A percentile compares a stretch with the other conserved stretches of the same genome.
These are phyloP conservation scores for Suillus plorans DNA, from an alignment of 768 basidiomycete genomes.

Conservation along the genomic window DNA sequence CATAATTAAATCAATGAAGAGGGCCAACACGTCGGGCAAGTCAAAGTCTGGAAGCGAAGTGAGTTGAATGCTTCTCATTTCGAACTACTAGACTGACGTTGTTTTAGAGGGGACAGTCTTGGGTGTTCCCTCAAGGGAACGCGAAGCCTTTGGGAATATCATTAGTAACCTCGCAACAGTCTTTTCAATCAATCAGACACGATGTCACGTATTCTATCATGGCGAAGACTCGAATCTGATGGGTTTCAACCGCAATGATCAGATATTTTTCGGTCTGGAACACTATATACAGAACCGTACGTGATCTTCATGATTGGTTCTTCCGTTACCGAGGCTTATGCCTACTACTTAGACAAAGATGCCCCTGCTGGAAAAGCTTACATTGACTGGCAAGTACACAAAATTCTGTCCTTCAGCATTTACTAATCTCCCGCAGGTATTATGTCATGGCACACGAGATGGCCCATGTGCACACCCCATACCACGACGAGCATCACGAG, in stretches of 20 bases:
- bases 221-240: slow-evolving; percentile 11
- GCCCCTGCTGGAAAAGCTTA: not conserved
- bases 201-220: slow-evolving; percentile 15
- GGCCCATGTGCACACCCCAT: slow-evolving; percentile 22
- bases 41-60: slow-evolving; percentile 4
- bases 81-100: not conserved
- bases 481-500: slow-evolving; percentile 29
- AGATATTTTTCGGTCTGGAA: slow-evolving; percentile 15
- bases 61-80: not conserved
- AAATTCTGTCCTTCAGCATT: not conserved
- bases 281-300: slow-evolving; percentile 14
- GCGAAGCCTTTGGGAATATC: slow-evolving; percentile 10
- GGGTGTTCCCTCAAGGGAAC: slow-evolving; percentile 1
- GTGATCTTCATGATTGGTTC: not conserved
- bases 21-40: not conserved
- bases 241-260: slow-evolving; percentile 19
- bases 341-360: not conserved
- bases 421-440: slow-evolving; percentile 16
- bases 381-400: not conserved
- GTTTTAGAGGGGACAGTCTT: slow-evolving; percentile 1
- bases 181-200: slow-evolving; percentile 5
- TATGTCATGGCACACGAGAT: slow-evolving; percentile 30
- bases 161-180: slow-evolving; percentile 10
- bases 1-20: not conserved
- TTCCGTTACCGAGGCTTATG: not conserved